phyloP scores from a whole-genome alignment of 345 rosid species.

The Gossypium thurberi region DNA sequence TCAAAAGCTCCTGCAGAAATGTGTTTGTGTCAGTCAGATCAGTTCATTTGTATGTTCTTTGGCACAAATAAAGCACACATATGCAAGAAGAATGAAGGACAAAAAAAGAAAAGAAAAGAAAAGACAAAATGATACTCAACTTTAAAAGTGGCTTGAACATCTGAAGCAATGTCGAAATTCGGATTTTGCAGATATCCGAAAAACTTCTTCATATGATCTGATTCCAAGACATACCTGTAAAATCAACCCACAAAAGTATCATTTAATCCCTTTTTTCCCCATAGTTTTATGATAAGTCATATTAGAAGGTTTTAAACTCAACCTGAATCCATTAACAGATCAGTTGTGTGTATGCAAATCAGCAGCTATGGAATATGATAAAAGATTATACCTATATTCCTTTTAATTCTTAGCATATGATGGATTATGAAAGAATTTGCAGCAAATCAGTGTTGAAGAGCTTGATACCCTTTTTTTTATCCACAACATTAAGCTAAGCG shows the following conservation, averaged over 20 bases:
- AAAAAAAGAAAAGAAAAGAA: not conserved
- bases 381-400: not conserved
- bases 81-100: not conserved
- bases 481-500: not conserved
- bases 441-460: not conserved
- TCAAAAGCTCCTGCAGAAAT: slow-evolving; percentile 33
- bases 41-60: not conserved
- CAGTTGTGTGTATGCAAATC: no score
- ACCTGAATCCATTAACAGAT: no score
- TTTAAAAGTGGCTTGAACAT: slow-evolving; percentile 44
- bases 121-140: slow-evolving; percentile 14
- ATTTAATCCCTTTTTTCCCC: not conserved
- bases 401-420: not conserved
- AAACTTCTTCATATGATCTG: slow-evolving; percentile 37
- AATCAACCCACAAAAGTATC: slow-evolving; percentile 7
- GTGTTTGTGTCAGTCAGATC: not conserved
- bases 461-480: not conserved
- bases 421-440: not conserved
- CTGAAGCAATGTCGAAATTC: slow-evolving; percentile 44
- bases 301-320: no score
- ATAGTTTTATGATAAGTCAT: no score
- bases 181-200: slow-evolving; percentile 37
- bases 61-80: not conserved
- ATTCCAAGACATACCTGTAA: slow-evolving; percentile 38
- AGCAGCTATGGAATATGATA: no score